Evolutionary conservation across 768 basidiomycete genomes (phyloP).

Genomic region (Trametes gibbosa): DNA sequence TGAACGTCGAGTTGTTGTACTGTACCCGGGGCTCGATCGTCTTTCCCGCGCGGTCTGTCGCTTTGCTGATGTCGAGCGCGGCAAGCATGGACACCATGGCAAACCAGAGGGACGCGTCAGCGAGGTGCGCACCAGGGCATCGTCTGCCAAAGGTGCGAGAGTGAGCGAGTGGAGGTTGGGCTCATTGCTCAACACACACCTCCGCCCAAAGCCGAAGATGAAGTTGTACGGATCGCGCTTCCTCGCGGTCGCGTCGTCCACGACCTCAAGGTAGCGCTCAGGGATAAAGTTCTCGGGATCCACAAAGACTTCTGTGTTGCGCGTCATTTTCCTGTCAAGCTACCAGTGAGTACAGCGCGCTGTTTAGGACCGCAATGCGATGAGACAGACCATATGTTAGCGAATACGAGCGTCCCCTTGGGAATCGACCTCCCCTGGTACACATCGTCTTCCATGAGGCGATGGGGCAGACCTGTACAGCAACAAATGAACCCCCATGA

Average conservation of each 20-base stretch:
- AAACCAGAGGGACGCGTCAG: conserved; percentile 63
- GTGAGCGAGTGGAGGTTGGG: neutral
- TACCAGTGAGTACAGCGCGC: neutral
- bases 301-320: conserved; percentile 44
- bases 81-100: conserved; percentile 54
- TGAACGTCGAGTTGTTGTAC: conserved; percentile 62
- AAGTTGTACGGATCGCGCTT: conserved; percentile 42
- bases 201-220: conserved; percentile 49
- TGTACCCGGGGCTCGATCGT: conserved; percentile 47
- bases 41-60: conserved; percentile 48
- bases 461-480: conserved; percentile 55
- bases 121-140: conserved; percentile 63
- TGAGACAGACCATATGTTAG: conserved; percentile 53
- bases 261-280: conserved; percentile 44
- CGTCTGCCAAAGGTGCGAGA: conserved; percentile 33
- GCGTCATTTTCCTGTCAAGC: conserved; percentile 30
- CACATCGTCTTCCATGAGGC: conserved; percentile 61
- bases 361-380: neutral
- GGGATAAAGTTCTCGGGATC: conserved; percentile 52
- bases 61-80: conserved; percentile 52
- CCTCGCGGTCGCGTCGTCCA: conserved; percentile 28
- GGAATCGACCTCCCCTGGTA: conserved; percentile 59
- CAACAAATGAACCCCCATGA: neutral
- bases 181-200: conserved; percentile 21
- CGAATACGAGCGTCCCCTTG: conserved; percentile 60